Conservation (phyloP, 805 yeast genomes). For the Nakazawaea ernobii region DNA sequence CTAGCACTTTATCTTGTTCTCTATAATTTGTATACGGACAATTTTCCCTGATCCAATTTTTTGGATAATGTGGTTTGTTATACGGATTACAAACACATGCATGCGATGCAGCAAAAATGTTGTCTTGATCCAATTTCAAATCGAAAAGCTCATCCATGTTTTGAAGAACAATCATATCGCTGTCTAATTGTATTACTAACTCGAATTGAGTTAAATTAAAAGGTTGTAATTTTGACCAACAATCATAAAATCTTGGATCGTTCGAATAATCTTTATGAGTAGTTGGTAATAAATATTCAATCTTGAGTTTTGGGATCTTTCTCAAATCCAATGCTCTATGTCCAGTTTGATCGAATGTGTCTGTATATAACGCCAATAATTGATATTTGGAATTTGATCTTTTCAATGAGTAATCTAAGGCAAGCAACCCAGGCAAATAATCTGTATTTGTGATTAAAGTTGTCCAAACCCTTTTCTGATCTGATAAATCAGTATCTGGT, state of each 20-base stretch:
- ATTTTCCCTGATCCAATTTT: conserved; percentile 43
- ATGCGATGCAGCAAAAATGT: conserved; percentile 50
- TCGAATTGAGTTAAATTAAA: conserved; percentile 45
- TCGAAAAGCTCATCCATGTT: conserved; percentile 60
- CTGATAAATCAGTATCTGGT: conserved; percentile 15
- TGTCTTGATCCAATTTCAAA: conserved; percentile 26
- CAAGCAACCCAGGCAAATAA: conserved; percentile 46
- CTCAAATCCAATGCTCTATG: conserved; percentile 32
- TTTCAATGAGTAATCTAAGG: conserved; percentile 42
- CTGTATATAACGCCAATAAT: conserved; percentile 48
- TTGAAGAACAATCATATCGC: conserved; percentile 51
- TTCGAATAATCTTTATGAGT: conserved; percentile 37
- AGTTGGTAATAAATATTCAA: conserved; percentile 38
- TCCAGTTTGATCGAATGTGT: conserved; percentile 35
- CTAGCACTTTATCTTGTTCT: conserved; percentile 23
- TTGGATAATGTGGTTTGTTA: conserved; percentile 45
- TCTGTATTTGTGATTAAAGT: conserved; percentile 48
- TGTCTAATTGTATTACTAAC: conserved; percentile 50
- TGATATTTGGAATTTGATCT: conserved; percentile 40
- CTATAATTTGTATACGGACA: conserved; percentile 43
- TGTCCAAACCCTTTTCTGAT: conserved; percentile 39
- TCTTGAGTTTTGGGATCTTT: conserved; percentile 34
- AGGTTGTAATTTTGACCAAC: conserved; percentile 58
- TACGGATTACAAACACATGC: conserved; percentile 62
- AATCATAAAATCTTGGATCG: conserved; percentile 52